These are phyloP conservation scores for Magnolia changhungtana DNA, from an alignment of 164 flowering plant species.

Conservation along the genomic window DNA sequence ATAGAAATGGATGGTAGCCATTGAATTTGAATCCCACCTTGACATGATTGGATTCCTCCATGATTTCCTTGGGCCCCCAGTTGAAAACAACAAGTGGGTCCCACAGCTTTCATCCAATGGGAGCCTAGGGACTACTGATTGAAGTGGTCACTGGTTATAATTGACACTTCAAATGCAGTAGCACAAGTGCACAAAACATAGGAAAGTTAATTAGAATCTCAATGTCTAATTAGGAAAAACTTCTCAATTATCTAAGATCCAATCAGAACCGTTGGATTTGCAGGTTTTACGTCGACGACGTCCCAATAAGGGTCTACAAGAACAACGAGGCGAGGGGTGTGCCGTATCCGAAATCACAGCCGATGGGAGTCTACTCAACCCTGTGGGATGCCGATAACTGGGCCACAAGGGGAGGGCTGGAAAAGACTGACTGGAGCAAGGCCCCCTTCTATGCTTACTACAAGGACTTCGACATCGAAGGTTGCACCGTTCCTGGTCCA, in stretches of 20 bases:
- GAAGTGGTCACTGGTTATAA: too few species aligned
- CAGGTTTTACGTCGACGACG: slow-evolving; percentile 24
- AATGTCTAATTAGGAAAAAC: too few species aligned
- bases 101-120: not conserved
- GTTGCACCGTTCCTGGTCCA: slow-evolving; percentile 10
- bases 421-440: slow-evolving; percentile 24
- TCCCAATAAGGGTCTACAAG: slow-evolving; percentile 24
- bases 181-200: too few species aligned
- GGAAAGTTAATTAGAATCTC: too few species aligned
- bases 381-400: slow-evolving; percentile 23
- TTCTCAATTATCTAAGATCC: too few species aligned
- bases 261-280: too few species aligned
- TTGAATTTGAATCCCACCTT: not conserved
- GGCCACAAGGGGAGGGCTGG: slow-evolving; percentile 25
- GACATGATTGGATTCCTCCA: not conserved
- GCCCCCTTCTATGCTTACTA: slow-evolving; percentile 23
- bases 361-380: slow-evolving; percentile 20
- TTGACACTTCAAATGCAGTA: too few species aligned
- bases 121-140: too few species aligned
- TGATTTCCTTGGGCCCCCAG: not conserved
- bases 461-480: slow-evolving; percentile 22
- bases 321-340: slow-evolving; percentile 20
- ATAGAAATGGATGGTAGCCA: not conserved
- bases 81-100: not conserved
- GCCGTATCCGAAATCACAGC: slow-evolving; percentile 17